Evolutionary conservation across 1,139 yeast genomes (phyloP).

Genomic region (Blastobotrys malaysiensis): DNA sequence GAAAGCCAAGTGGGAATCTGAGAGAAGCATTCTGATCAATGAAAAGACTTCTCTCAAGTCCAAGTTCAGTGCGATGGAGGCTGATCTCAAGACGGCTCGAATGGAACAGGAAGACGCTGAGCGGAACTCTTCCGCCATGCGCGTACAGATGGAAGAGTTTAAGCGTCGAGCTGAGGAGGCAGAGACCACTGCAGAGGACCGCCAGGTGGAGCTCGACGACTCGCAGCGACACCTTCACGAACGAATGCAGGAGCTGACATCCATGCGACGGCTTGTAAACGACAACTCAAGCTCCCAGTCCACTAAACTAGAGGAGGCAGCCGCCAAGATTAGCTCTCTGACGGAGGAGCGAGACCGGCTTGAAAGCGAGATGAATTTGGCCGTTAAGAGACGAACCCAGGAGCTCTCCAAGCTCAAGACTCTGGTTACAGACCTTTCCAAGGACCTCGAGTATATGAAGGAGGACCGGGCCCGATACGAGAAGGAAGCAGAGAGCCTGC

Average conservation of each 20-base stretch:
- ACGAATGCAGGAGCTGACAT: slow-evolving; percentile 69
- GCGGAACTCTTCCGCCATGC: slow-evolving; percentile 20
- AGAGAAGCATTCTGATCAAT: slow-evolving; percentile 18
- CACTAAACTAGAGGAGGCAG: slow-evolving; percentile 43
- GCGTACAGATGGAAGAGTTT: slow-evolving; percentile 75
- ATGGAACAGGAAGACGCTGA: slow-evolving; percentile 19
- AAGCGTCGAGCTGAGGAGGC: slow-evolving; percentile 63
- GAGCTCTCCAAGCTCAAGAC: slow-evolving; percentile 38
- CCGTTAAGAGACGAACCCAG: slow-evolving; percentile 46
- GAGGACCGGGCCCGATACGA: slow-evolving; percentile 27
- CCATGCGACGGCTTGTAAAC: slow-evolving; percentile 60
- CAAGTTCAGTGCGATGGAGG: slow-evolving; percentile 3
- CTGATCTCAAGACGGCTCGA: slow-evolving; percentile 14
- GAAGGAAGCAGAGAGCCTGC: slow-evolving; percentile 22
- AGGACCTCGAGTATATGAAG: slow-evolving; percentile 26
- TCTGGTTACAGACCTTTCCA: slow-evolving; percentile 29
- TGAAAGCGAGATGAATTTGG: slow-evolving; percentile 49
- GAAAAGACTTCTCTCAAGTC: slow-evolving; percentile 18
- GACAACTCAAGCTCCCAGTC: slow-evolving; percentile 63
- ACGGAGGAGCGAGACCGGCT: slow-evolving; percentile 56
- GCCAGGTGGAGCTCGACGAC: slow-evolving; percentile 79
- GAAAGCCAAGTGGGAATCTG: slow-evolving; percentile 23
- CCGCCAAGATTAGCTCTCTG: slow-evolving; percentile 39
- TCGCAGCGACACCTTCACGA: slow-evolving; percentile 69
- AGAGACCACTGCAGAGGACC: slow-evolving; percentile 51